Conservation (phyloP, 1,284 basidiomycete genomes). For the Wallemia hederae region DNA sequence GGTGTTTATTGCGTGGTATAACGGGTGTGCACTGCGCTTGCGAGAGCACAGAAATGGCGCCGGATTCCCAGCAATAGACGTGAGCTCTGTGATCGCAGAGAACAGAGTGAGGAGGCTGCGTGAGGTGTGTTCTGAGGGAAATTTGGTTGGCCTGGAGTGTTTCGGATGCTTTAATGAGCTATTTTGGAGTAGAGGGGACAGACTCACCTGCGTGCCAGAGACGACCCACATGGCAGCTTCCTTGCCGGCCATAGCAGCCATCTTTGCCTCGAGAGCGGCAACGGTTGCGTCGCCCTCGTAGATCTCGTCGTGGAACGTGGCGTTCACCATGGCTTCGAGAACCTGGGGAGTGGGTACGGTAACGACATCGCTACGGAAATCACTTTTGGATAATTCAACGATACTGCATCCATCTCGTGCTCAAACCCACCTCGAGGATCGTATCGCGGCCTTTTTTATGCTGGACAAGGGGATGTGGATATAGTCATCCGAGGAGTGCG, state of each 20-base stretch:
- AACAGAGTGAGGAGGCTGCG: neutral
- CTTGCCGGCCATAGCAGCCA: neutral
- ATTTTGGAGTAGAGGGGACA: too few species aligned
- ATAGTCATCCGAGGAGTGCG: neutral
- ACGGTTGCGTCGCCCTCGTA: neutral
- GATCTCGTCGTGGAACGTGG: conserved; percentile 1
- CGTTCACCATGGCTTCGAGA: neutral
- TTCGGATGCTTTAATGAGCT: too few species aligned
- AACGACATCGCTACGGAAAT: conserved; percentile 1
- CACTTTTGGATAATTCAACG: neutral
- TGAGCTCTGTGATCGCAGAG: neutral
- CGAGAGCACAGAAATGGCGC: neutral
- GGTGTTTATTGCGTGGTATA: neutral
- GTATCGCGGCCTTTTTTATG: neutral
- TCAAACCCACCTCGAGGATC: neutral
- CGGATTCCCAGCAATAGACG: conserved; percentile 1
- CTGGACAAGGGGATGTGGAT: neutral
- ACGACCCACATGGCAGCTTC: neutral
- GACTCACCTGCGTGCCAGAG: neutral
- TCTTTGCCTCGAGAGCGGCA: neutral
- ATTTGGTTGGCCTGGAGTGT: neutral
- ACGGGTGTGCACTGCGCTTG: neutral
- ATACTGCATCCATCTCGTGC: neutral
- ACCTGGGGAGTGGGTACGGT: neutral
- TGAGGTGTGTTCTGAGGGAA: neutral